Base-by-base conservation (phyloP, 2,329 filamentous ascomycete species). In the Epichloe gansuensis region DNA sequence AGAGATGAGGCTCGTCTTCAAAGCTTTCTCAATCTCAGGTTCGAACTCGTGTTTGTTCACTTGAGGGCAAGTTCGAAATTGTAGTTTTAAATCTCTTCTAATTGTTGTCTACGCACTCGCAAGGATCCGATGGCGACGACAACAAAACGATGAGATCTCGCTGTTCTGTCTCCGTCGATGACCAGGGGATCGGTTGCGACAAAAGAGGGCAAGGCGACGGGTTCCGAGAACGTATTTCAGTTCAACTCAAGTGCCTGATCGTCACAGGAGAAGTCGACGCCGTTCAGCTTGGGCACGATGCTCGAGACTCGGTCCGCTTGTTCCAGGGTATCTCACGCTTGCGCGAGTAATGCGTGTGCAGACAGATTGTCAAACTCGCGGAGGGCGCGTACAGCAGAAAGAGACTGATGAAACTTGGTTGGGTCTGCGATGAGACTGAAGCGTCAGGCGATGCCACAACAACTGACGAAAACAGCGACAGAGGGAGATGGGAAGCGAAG, bases 191-290 rank as follows among this genome's bases (percentile, higher is more conserved):
- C 64, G 63, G 52, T 61, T 68, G 65, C 63, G 52, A 42, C 15
- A 50, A 62, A 59, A 57, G 51, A 62, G 61, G 45, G 48, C 28
- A 60, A 58, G 58, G 62, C 62, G 65, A 68, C 55, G 53, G 58
- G 45, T 58, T 56, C 58, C 65, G 67, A 59, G 61, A 71, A 70
- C 70, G 70, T 72, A 54, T 72, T 72, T 62, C 69, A 72, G 69
- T 71, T 67, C 66, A 35, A 48, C 21, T 48, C 64, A 64, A 63
- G 57, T 58, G 60, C 61, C 61, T 58, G 55, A 55, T 63, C 61
- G 65, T 51, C 45, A 51, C 48, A 31, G 60, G 46, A 54, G 39
- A 56, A 58, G 59, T 62, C 60, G 63, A 59, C 53, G 61, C 62
- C 59, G 56, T 51, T 57, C 50, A 52, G 45, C 54, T 49, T 53